Percentiles rank a stretch among this genome's conserved stretches.
Conservation (phyloP, 2,329 filamentous ascomycete species). For the Cercospora zeina region DNA sequence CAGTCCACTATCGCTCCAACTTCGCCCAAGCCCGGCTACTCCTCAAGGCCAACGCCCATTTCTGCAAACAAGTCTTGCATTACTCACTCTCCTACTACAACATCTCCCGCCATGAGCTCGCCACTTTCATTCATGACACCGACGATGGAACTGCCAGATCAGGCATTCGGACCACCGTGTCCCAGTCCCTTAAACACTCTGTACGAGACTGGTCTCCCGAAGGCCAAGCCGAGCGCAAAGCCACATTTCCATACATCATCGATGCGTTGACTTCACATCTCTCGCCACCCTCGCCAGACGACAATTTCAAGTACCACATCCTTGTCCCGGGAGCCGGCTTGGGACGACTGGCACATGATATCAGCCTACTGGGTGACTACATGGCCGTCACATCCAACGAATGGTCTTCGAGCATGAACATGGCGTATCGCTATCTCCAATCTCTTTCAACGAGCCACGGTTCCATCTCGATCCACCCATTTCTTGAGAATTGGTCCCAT, state of each 20-base stretch:
- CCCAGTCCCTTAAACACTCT: slow-evolving; percentile 85
- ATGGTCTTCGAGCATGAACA: slow-evolving; percentile 87
- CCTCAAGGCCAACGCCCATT: slow-evolving; percentile 77
- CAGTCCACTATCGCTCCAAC: slow-evolving; percentile 23
- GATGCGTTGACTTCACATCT: slow-evolving; percentile 42
- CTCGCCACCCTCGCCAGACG: slow-evolving; percentile 10
- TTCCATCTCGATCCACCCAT: slow-evolving; percentile 76
- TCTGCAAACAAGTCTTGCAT: slow-evolving; percentile 71
- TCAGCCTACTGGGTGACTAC: slow-evolving; percentile 67
- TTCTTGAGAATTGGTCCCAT: slow-evolving; percentile 68
- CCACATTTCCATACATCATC: slow-evolving; percentile 67
- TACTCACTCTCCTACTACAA: slow-evolving; percentile 48
- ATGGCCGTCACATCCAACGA: slow-evolving; percentile 73
- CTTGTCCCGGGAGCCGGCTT: slow-evolving; percentile 84
- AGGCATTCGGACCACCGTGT: slow-evolving; percentile 33
- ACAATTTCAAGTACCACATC: slow-evolving; percentile 51
- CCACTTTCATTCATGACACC: slow-evolving; percentile 22
- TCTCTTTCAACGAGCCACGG: slow-evolving; percentile 59
- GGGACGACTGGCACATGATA: slow-evolving; percentile 79
- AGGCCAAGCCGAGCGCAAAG: slow-evolving; percentile 69
- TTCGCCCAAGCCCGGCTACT: slow-evolving; percentile 52
- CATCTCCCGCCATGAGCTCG: slow-evolving; percentile 22
- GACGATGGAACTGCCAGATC: slow-evolving; percentile 59
- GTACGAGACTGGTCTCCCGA: slow-evolving; percentile 88
- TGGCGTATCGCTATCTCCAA: slow-evolving; percentile 72